phyloP scores from a whole-genome alignment of 2,329 filamentous ascomycete genomes.

The Cytospora paraplurivora region DNA sequence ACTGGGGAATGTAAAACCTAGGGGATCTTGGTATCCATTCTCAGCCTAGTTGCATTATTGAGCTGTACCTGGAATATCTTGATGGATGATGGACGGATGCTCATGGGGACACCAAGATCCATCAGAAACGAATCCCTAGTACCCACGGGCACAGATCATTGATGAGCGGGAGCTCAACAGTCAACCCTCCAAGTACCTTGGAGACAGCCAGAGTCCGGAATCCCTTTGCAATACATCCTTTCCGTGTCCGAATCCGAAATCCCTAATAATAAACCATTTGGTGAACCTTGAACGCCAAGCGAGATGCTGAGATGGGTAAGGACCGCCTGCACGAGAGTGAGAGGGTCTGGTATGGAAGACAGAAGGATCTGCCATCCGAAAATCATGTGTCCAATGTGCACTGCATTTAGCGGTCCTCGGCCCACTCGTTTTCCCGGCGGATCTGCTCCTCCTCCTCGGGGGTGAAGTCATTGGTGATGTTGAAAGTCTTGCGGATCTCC shows the following conservation, averaged over 20 bases:
- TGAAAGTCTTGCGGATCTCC: conserved; percentile 99
- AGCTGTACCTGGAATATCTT: neutral
- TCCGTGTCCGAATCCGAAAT: conserved; percentile 1
- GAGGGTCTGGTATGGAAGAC: neutral
- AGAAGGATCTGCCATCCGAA: neutral
- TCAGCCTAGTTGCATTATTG: neutral
- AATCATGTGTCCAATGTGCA: too few species aligned
- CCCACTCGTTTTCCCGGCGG: conserved; percentile 87
- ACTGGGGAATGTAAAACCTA: neutral
- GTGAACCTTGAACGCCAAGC: conserved; percentile 25
- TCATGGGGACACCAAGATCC: too few species aligned
- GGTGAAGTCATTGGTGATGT: conserved; percentile 99
- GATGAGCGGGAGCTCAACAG: neutral
- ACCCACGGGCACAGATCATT: neutral
- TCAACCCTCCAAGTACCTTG: neutral
- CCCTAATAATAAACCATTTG: conserved; percentile 14
- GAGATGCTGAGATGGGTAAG: conserved; percentile 24
- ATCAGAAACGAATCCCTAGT: neutral
- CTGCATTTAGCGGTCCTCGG: conserved; percentile 69
- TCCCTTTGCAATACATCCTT: neutral
- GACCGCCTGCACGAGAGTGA: conserved; percentile 12
- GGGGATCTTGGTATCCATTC: conserved; percentile 5
- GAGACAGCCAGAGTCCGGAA: neutral
- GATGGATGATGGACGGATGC: neutral
- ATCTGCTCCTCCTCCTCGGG: conserved; percentile 99